These are phyloP conservation scores for Solanum verrucosum DNA, from an alignment of 257 asterid genomes.

Conservation along the genomic window DNA sequence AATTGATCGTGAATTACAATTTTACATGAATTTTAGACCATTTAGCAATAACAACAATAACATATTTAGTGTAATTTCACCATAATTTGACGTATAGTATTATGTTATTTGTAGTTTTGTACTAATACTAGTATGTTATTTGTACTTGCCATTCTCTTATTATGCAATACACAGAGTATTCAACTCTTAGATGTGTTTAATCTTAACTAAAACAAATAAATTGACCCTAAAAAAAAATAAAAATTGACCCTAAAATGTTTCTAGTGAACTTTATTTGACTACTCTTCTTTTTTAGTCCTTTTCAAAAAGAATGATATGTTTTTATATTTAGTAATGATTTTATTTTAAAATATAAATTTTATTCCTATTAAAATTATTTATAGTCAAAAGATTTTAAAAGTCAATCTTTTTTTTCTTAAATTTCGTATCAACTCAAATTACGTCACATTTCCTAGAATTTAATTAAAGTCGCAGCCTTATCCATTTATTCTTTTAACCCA, in stretches of 20 bases:
- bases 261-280: background rate
- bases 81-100: too few species aligned
- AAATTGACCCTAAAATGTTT: background rate
- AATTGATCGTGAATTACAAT: background rate
- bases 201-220: background rate
- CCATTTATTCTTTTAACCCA: background rate
- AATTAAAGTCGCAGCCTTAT: background rate
- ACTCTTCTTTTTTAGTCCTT: background rate
- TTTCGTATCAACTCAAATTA: background rate
- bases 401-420: too few species aligned
- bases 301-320: too few species aligned
- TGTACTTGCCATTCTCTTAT: background rate
- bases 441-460: too few species aligned
- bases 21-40: too few species aligned
- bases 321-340: too few species aligned
- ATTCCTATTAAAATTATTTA: too few species aligned
- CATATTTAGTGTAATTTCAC: too few species aligned
- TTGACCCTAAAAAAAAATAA: background rate
- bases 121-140: background rate
- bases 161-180: background rate
- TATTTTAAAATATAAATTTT: too few species aligned
- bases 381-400: too few species aligned
- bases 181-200: background rate
- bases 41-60: too few species aligned
- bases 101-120: too few species aligned